Conservation (phyloP, 164 flowering plant genomes). For the Berberis vulgaris region DNA sequence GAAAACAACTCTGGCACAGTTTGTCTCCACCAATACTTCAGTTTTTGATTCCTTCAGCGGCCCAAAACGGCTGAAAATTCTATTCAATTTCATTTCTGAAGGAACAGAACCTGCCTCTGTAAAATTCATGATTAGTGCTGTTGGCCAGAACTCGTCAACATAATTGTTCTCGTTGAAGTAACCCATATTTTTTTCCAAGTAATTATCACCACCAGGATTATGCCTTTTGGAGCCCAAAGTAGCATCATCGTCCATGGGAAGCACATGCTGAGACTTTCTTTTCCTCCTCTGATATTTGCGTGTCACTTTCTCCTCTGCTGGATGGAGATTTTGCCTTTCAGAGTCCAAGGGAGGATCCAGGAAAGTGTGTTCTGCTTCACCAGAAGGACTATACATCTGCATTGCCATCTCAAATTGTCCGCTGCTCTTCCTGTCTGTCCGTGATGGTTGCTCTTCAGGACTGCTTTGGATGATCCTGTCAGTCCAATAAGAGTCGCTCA, state of each 20-base stretch:
- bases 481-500: slow-evolving; percentile 38
- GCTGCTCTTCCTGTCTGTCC: slow-evolving; percentile 12
- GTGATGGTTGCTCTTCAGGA: slow-evolving; percentile 28
- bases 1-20: slow-evolving; percentile 68
- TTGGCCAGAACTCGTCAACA: slow-evolving; percentile 28
- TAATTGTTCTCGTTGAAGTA: slow-evolving; percentile 4
- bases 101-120: slow-evolving; percentile 53
- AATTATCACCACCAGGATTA: slow-evolving; percentile 5
- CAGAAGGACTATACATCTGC: slow-evolving; percentile 2
- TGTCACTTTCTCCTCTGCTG: slow-evolving; percentile 16
- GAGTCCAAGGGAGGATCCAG: slow-evolving; percentile 2
- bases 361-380: slow-evolving; percentile 6
- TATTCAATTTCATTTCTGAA: slow-evolving; percentile 43
- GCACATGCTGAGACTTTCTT: slow-evolving; percentile 14
- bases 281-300: slow-evolving; percentile 12
- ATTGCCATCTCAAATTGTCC: slow-evolving; percentile 9
- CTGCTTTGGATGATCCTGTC: slow-evolving; percentile 28
- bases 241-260: slow-evolving; percentile 10
- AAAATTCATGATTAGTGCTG: slow-evolving; percentile 60
- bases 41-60: slow-evolving; percentile 59
- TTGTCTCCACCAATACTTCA: slow-evolving; percentile 45
- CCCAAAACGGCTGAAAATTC: slow-evolving; percentile 60
- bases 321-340: slow-evolving; percentile 12
- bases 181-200: neutral
- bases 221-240: slow-evolving; percentile 5